These are phyloP conservation scores for Ogataea pilisensis DNA, from an alignment of 805 yeast genomes.

Conservation along the genomic window DNA sequence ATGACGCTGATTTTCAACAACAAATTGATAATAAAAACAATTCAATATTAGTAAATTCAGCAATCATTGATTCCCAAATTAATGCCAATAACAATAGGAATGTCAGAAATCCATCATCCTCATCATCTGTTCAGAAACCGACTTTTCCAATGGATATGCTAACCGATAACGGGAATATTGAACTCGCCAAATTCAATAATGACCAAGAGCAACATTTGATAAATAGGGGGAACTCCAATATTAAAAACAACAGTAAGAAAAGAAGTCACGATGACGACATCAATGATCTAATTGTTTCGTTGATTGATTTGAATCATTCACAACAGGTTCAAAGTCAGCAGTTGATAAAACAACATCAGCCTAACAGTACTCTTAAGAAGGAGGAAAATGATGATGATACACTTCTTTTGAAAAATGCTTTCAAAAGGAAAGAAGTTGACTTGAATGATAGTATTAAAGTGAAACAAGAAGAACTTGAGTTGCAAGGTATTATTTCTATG, in stretches of 20 bases:
- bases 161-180: conserved; percentile 6
- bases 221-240: neutral
- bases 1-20: neutral
- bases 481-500: too few relatives aligned
- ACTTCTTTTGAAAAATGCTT: neutral
- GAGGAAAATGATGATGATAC: neutral
- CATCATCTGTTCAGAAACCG: conserved; percentile 3
- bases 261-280: conserved; percentile 33
- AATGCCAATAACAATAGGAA: too few relatives aligned
- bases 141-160: conserved; percentile 10
- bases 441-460: neutral
- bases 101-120: conserved; percentile 1
- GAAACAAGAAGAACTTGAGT: too few relatives aligned
- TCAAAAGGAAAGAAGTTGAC: neutral
- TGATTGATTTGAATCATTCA: conserved; percentile 32
- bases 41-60: neutral
- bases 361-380: too few relatives aligned
- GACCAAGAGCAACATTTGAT: too few relatives aligned
- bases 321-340: conserved; percentile 12
- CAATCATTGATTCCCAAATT: neutral
- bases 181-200: neutral
- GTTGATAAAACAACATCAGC: neutral
- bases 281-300: conserved; percentile 32
- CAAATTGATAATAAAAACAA: too few relatives aligned
- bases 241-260: conserved; percentile 7